Evolutionary conservation across 75 land plant species (phyloP), one percentile per base, ranked within the genome.

Genomic region (Pinus taeda): DNA sequence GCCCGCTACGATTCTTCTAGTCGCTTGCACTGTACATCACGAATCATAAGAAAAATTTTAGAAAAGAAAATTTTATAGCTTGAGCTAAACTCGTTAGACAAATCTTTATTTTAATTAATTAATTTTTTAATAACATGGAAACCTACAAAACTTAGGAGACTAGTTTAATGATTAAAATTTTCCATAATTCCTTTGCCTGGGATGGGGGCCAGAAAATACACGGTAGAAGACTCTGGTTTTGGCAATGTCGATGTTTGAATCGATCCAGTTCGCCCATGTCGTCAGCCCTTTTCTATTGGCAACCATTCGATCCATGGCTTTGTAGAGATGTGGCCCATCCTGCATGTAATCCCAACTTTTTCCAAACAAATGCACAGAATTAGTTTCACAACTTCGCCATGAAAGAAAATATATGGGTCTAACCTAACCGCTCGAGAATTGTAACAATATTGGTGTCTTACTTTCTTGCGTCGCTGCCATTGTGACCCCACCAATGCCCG

Each of bases 241-340:
- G 6, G 71, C 29, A 0, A n/a, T 24, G 20, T 88, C 91, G 30
- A 89, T 39, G 58, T 88, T 85, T 24, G 63, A 17, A 15, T 93
- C 93, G 24, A 85, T 84, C 93, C 93, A 93, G 15, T 64, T 75
- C 0, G 93, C 85, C 95, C 95, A 93, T 4, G 93, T 88, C 18
- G 29, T 88, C 76, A 93, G 56, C 37, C 80, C 91, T 57, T 59
- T 86, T 61, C 83, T 80, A 58, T 86, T 71, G 0, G 91, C 95
- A 42, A 74, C 81, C 74, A 85, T 53, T 1, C 85, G 70, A 60
- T 93, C 89, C 93, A 91, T 88, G 75, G 88, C 83, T 71, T 30
- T 70, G 65, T 89, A 87, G 9, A 39, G 72, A 26, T 3, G 26
- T 1, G 80, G 79, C 29, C 81, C 89, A 15, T 73, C 74, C 39